Evolutionary conservation across 2,329 filamentous ascomycete species (phyloP).

Genomic region (Metarhizium album): DNA sequence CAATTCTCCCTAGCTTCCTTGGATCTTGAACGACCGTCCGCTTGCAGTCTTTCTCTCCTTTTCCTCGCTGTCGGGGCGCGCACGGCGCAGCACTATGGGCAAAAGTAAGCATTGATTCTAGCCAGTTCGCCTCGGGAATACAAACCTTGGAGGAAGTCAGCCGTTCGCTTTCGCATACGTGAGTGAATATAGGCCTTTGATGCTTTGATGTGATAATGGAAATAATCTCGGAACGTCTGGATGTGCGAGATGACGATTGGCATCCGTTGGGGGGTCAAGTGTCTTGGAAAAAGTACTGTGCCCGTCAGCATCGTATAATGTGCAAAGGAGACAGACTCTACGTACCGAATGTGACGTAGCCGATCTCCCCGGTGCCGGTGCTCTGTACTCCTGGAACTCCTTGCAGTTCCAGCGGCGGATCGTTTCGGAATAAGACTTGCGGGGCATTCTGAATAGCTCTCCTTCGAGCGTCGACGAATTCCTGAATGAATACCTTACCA

Average conservation of each 20-base stretch:
- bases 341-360: conserved; percentile 95
- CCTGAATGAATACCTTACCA: conserved; percentile 95
- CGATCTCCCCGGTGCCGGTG: conserved; percentile 72
- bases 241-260: conserved; percentile 97
- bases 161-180: conserved; percentile 92
- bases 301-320: conserved; percentile 11
- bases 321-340: neutral
- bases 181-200: conserved; percentile 99
- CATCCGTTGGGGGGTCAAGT: conserved; percentile 81
- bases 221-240: conserved; percentile 99
- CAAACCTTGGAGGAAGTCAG: conserved; percentile 93
- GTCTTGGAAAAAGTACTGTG: conserved; percentile 85
- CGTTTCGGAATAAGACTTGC: conserved; percentile 91
- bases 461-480: conserved; percentile 93
- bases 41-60: conserved; percentile 97
- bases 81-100: conserved; percentile 78
- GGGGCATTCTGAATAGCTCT: conserved; percentile 97
- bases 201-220: conserved; percentile 99
- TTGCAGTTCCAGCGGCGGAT: conserved; percentile 85
- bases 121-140: neutral
- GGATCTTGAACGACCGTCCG: conserved; percentile 74
- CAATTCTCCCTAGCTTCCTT: conserved; percentile 21
- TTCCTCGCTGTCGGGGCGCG: conserved; percentile 89
- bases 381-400: conserved; percentile 72
- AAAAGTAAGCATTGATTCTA: conserved; percentile 16